These are phyloP conservation scores for Globisporangium heterothallicum DNA, from an alignment of 352 stramenopile species.

Conservation along the genomic window DNA sequence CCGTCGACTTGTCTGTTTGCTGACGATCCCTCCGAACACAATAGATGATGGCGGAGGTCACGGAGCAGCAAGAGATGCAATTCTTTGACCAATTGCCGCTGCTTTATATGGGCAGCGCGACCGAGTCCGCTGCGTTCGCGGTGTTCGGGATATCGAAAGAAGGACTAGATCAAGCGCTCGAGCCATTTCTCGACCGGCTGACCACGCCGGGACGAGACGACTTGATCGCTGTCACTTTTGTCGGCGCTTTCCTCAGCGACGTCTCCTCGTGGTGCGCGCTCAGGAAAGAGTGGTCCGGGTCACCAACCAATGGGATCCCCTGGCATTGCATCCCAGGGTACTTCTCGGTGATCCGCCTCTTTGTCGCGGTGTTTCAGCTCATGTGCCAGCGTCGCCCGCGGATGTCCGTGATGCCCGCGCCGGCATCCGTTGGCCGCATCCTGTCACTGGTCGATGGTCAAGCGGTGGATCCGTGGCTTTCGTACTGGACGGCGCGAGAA, in stretches of 20 bases:
- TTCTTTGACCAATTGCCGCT: slow-evolving; percentile 57
- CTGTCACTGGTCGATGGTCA: slow-evolving; percentile 53
- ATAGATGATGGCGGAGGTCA: slow-evolving; percentile 25
- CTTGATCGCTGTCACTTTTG: slow-evolving; percentile 58
- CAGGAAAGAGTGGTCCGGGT: slow-evolving; percentile 19
- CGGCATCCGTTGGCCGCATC: slow-evolving; percentile 38
- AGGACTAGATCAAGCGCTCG: slow-evolving; percentile 38
- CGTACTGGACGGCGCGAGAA: slow-evolving; percentile 70
- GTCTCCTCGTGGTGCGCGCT: slow-evolving; percentile 54
- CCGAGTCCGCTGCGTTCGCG: slow-evolving; percentile 36
- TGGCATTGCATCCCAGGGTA: slow-evolving; percentile 83
- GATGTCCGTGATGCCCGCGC: slow-evolving; percentile 23
- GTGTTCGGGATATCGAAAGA: slow-evolving; percentile 33
- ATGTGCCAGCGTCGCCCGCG: slow-evolving; percentile 72
- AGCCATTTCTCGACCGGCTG: slow-evolving; percentile 54
- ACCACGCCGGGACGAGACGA: slow-evolving; percentile 51
- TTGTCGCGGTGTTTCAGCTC: slow-evolving; percentile 61
- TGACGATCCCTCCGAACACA: too few species aligned
- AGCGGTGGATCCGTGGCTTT: slow-evolving; percentile 51
- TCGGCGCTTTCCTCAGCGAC: slow-evolving; percentile 63
- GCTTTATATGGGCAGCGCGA: slow-evolving; percentile 44
- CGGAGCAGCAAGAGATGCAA: slow-evolving; percentile 36
- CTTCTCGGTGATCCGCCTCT: slow-evolving; percentile 60
- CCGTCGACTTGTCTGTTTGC: neutral
- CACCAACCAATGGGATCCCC: slow-evolving; percentile 21